Conservation (phyloP, 2,329 filamentous ascomycete genomes). For the Westerdykella ornata region DNA sequence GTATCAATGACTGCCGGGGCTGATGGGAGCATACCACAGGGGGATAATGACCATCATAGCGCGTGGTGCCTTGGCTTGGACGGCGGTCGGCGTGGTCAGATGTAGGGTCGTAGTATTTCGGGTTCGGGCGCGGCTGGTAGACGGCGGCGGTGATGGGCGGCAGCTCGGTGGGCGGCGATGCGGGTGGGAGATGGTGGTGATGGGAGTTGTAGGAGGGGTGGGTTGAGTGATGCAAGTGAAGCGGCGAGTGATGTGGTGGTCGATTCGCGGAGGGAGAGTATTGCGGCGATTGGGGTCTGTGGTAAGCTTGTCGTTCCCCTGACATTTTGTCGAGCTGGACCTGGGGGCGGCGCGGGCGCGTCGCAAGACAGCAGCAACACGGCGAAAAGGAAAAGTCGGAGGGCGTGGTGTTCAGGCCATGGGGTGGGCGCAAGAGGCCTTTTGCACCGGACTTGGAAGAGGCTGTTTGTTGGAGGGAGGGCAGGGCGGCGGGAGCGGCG, state of each 20-base stretch:
- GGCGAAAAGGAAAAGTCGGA: constrained; percentile 14
- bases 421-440: too few relatives aligned
- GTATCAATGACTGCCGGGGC: constrained; percentile 2
- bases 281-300: constrained; percentile 31
- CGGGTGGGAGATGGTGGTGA: constrained; percentile 27
- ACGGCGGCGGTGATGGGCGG: constrained; percentile 37
- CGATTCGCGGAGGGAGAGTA: constrained; percentile 25
- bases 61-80: constrained; percentile 26
- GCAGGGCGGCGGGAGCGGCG: constrained; percentile 4
- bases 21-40: constrained; percentile 24
- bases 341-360: constrained; percentile 17
- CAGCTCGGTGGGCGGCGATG: constrained; percentile 35
- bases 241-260: constrained; percentile 31
- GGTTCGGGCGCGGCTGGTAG: constrained; percentile 34
- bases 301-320: constrained; percentile 34
- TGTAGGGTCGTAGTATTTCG: constrained; percentile 48
- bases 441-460: too few relatives aligned
- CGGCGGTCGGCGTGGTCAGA: constrained; percentile 39
- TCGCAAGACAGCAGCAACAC: constrained; percentile 24
- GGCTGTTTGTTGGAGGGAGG: background rate
- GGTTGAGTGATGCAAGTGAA: constrained; percentile 15
- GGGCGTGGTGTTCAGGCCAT: background rate
- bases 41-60: constrained; percentile 30
- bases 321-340: constrained; percentile 29
- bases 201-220: constrained; percentile 17